phyloP scores from a whole-genome alignment of 768 basidiomycete species.

The Auricularia sp. region DNA sequence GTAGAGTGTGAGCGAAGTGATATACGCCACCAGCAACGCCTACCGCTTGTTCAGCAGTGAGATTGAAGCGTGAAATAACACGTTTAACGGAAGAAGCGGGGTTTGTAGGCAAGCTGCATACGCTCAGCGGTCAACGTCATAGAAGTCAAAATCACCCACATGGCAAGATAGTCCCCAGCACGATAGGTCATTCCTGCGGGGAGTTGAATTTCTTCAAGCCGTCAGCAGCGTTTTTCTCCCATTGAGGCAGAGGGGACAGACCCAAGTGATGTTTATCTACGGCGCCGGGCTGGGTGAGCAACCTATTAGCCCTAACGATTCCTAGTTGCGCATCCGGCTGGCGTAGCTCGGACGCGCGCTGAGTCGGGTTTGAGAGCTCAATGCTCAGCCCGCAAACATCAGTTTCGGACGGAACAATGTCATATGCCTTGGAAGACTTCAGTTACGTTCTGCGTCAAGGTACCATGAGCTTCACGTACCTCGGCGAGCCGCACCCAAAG shows the following conservation, averaged over 20 bases:
- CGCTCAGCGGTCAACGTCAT: not conserved
- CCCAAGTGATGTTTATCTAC: constrained; percentile 7
- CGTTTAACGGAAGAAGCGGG: constrained; percentile 5
- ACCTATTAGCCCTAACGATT: not conserved
- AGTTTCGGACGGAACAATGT: not conserved
- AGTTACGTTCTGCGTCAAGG: not conserved
- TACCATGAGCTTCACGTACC: not conserved
- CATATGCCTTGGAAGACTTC: constrained; percentile 1
- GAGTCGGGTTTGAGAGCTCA: not conserved
- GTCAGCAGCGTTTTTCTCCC: not conserved
- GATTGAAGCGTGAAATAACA: not conserved
- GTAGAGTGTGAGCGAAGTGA: not conserved
- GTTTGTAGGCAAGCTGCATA: constrained; percentile 3
- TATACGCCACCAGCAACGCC: not conserved
- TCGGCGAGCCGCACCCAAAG: constrained; percentile 7
- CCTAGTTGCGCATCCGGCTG: constrained; percentile 5
- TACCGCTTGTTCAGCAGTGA: not conserved
- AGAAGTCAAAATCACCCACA: not conserved
- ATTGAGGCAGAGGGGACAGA: not conserved
- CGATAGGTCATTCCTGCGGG: constrained; percentile 7
- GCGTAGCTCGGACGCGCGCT: constrained; percentile 4
- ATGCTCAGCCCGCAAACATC: not conserved
- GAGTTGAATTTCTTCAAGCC: constrained; percentile 3
- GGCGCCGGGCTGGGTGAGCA: constrained; percentile 3
- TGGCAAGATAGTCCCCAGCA: constrained; percentile 11